A percentile compares a stretch with the other conserved stretches of the same genome.
Evolutionary conservation across 2,329 filamentous ascomycete genomes (phyloP).

Genomic region (Diaporthe aspalathi): DNA sequence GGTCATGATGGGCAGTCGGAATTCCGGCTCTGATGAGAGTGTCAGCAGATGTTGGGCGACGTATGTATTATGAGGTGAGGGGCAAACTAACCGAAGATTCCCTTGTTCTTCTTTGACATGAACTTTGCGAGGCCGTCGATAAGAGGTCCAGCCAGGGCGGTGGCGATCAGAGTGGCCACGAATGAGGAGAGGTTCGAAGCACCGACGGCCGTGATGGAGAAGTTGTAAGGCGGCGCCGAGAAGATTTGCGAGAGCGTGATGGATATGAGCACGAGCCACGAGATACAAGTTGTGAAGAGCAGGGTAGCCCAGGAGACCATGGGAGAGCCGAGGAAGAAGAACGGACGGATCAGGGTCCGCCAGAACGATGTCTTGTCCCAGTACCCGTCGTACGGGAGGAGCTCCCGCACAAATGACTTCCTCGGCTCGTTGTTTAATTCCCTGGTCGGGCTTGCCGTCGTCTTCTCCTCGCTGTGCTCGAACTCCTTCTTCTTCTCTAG

Average conservation of each 20-base stretch:
- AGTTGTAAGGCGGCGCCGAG: constrained; percentile 51
- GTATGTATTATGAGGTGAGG: neutral
- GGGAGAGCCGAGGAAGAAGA: constrained; percentile 50
- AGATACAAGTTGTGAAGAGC: constrained; percentile 52
- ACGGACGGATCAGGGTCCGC: constrained; percentile 51
- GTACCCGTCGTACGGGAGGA: constrained; percentile 53
- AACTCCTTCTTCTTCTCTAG: constrained; percentile 41
- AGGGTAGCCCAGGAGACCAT: constrained; percentile 53
- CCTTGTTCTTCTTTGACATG: constrained; percentile 50
- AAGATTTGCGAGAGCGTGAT: constrained; percentile 51
- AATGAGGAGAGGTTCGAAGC: constrained; percentile 49
- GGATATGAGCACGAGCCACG: constrained; percentile 47
- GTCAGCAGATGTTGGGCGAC: no score
- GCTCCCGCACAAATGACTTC: constrained; percentile 45
- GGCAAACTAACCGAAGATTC: constrained; percentile 47
- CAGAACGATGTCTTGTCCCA: constrained; percentile 51
- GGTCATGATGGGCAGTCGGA: constrained; percentile 52
- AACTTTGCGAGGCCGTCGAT: constrained; percentile 50
- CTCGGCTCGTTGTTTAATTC: constrained; percentile 36
- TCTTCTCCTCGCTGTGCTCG: constrained; percentile 34
- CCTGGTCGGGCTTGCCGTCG: neutral
- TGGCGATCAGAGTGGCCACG: constrained; percentile 49
- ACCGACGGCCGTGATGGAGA: constrained; percentile 50
- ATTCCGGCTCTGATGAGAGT: constrained; percentile 48
- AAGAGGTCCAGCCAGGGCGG: constrained; percentile 47